Conservation (phyloP, 495 filamentous ascomycete genomes). For the Ascodesmis nigricans region DNA sequence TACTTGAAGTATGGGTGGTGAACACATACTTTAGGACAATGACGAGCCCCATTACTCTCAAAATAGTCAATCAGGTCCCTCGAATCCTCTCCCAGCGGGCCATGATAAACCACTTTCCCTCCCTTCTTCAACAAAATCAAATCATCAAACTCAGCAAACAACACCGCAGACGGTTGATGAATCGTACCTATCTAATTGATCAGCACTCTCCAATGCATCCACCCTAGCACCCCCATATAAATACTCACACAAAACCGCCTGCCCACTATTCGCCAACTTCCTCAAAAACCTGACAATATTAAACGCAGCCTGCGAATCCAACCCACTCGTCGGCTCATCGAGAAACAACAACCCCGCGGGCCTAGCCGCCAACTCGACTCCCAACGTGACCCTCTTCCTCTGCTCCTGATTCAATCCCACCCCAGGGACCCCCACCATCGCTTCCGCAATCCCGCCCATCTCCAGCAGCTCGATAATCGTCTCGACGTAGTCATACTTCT, state of each 20-base stretch:
- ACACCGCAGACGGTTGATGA: conserved; percentile 48
- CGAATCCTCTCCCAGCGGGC: conserved; percentile 32
- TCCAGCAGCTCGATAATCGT: conserved; percentile 37
- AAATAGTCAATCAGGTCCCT: conserved; percentile 40
- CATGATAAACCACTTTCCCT: conserved; percentile 53
- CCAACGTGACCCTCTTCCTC: conserved; percentile 42
- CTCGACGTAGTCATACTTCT: conserved; percentile 39
- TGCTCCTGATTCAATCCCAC: conserved; percentile 37
- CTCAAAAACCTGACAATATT: conserved; percentile 42
- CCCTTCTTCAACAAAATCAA: conserved; percentile 45
- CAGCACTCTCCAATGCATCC: no score
- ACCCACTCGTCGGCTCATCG: conserved; percentile 46
- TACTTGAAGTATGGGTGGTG: no score
- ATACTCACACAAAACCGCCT: conserved; percentile 34
- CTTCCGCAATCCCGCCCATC: conserved; percentile 33
- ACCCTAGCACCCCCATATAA: no score
- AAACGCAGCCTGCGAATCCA: conserved; percentile 41
- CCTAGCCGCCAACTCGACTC: conserved; percentile 45
- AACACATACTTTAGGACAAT: conserved; percentile 35
- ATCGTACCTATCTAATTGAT: conserved; percentile 32
- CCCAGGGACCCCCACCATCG: conserved; percentile 32
- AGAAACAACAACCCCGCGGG: conserved; percentile 49
- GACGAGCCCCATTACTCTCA: conserved; percentile 37
- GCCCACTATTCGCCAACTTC: conserved; percentile 42
- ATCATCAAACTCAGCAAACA: conserved; percentile 55